Evolutionary conservation across 306 rosid genomes (phyloP).

Genomic region (Rosa chinensis): DNA sequence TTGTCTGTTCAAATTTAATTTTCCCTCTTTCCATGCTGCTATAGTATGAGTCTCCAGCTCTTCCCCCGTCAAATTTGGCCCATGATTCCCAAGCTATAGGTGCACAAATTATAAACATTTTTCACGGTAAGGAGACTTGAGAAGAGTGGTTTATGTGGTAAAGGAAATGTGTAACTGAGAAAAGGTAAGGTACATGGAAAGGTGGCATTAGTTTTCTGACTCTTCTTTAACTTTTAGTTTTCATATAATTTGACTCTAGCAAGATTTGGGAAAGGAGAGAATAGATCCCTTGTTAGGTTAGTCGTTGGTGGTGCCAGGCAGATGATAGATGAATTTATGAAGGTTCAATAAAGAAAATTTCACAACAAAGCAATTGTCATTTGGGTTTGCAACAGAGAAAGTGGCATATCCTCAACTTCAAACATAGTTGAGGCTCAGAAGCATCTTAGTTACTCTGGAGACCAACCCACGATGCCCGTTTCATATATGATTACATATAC

Average conservation of each 20-base stretch:
- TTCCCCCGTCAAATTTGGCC: constrained; percentile 78
- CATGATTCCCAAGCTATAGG: constrained; percentile 76
- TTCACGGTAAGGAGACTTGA: background rate
- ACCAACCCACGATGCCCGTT: background rate
- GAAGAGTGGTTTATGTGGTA: background rate
- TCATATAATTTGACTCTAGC: background rate
- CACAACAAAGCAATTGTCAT: background rate
- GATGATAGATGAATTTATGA: background rate
- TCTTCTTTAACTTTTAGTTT: background rate
- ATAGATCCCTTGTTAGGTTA: constrained; percentile 1
- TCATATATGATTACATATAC: constrained; percentile 9
- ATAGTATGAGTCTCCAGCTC: constrained; percentile 86
- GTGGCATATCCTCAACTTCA: background rate
- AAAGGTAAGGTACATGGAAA: background rate
- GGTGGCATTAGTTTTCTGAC: background rate
- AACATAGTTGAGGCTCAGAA: background rate
- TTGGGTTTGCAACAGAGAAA: background rate
- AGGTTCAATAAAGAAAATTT: background rate
- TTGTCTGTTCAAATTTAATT: constrained; percentile 41
- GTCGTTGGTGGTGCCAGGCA: background rate
- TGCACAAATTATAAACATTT: background rate
- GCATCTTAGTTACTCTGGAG: background rate
- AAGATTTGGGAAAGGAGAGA: constrained; percentile 2
- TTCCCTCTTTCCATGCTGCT: constrained; percentile 86
- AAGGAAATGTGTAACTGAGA: background rate